A percentile compares a stretch with the other conserved stretches of the same genome.
Conservation (phyloP, 306 rosid species). For the Vicia villosa region DNA sequence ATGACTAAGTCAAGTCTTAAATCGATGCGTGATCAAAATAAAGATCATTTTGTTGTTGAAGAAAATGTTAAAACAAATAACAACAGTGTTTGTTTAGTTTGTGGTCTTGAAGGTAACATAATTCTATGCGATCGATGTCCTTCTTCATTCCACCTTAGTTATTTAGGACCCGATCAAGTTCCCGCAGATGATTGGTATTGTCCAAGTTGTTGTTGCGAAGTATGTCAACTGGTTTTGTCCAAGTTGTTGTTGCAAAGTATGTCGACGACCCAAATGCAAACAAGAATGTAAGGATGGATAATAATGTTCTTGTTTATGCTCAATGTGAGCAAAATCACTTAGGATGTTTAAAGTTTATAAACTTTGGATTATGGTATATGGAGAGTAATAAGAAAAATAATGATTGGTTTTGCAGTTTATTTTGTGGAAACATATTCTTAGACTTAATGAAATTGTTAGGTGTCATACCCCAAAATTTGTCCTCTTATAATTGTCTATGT, state of each 20-base stretch:
- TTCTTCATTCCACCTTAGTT: conserved; percentile 49
- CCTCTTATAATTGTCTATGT: no score
- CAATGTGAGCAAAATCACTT: no score
- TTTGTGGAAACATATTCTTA: conserved; percentile 46
- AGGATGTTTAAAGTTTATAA: no score
- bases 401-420: conserved; percentile 52
- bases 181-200: conserved; percentile 68
- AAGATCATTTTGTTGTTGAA: not conserved
- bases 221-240: no score
- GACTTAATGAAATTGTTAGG: conserved; percentile 49
- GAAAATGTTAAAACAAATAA: not conserved
- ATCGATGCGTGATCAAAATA: not conserved
- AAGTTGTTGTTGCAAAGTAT: no score
- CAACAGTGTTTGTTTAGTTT: conserved; percentile 49
- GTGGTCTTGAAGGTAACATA: conserved; percentile 59
- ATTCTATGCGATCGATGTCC: conserved; percentile 65
- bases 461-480: no score
- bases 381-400: not conserved
- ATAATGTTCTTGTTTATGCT: no score
- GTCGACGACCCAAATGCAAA: conserved; percentile 32
- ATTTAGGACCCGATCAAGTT: conserved; percentile 45
- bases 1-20: no score
- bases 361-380: no score
- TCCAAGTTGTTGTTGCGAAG: conserved; percentile 66
- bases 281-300: not conserved